Evolutionary conservation across 2,329 filamentous ascomycete genomes (phyloP), one percentile per base, ranked within the genome.

Genomic region (Knoxdaviesia proteae): DNA sequence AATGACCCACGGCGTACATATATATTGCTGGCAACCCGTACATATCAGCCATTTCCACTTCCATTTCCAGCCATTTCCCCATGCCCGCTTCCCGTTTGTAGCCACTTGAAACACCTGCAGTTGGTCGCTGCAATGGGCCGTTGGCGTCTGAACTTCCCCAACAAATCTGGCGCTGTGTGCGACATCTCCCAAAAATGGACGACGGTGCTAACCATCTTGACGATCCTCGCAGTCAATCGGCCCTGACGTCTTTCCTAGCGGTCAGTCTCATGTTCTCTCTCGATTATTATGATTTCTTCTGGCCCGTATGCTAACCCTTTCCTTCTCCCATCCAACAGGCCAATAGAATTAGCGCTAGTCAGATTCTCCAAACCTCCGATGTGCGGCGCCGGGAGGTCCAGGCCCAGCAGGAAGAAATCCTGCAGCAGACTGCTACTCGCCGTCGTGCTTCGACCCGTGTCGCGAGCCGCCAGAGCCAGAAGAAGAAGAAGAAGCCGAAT

Each of bases 331-430:
- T 40, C 32, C 30, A 10, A 11, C 34, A 79, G 70, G 73, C 78
- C 3, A 77, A 82, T 56, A 83, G 83, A 51, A 84, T 84, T 49
- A 82, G 73, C 29, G 69, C 71, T 2, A 56, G 61, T 32, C 64
- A 70, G 45, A 75, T 75, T 44, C 62, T 65, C 34, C 54, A 60
- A 20, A 62, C 69, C 47, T 68, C 68, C 11, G 62, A 67, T 33
- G 55, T 57, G 34, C 62, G 70, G 39, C 60, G 66, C 42, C 64
- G 68, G 43, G 52, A 54, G 45, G 35, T 45, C 44, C 45, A 46
- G 34, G 49, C 50, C 43, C 50, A 47, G n/a, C 56, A 51, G 42
- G 50, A 49, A 37, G 56, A 33, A 31, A 39, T 31, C 54, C 41
- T 51, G 51, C 47, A 44, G 10, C 36, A 20, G 33, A 11, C 5